Evolutionary conservation across 257 asterid genomes (phyloP), one percentile per base, ranked within the genome.

Genomic region (Solanum virginianum): DNA sequence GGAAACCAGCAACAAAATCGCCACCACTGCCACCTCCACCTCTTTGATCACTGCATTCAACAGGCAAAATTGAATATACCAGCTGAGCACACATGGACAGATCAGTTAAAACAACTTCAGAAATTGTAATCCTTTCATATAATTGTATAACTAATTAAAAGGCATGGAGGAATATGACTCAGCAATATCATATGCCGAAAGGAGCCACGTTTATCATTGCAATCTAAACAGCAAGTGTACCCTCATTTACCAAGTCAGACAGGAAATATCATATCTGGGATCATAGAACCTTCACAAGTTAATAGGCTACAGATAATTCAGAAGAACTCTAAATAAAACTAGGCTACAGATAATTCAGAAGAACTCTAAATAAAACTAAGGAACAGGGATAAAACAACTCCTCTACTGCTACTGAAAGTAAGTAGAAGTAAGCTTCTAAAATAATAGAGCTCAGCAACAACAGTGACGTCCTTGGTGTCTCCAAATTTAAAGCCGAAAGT

Each of bases 1-100:
- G 87, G 87, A 95, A 94, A 60, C 99, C 99, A 85, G 97, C 95
- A 63, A 91, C 88, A 89, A 95, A 94, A 90, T 94, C 99, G 86
- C 87, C 91, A 72, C 94, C 99, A 84, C 86, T 88, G 63, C 94
- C 95, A 85, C 91, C 87, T 75, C 95, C 95, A 86, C 89, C 89
- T 72, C 87, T 88, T 60, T 88, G 92, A 68, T 92, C 92, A 86
- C 98, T 94, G 85, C 90, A 87, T 49, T 45, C 65, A 84, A 55
- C 69, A 89, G 74, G 83, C 17, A 85, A 69, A 56, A 54, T 63
- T 43, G 75, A 82, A 24, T 20, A 29, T 82, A 63, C 32, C 24
- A 82, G 43, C 16, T 26, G 32, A 49, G 53, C 63, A 83, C 43
- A 70, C 55, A 70, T 69, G 65, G 51, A 69, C 15, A 39, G 70